Base-by-base conservation (phyloP, 176 grass and related monocot genomes). In the Carex cristatella region DNA sequence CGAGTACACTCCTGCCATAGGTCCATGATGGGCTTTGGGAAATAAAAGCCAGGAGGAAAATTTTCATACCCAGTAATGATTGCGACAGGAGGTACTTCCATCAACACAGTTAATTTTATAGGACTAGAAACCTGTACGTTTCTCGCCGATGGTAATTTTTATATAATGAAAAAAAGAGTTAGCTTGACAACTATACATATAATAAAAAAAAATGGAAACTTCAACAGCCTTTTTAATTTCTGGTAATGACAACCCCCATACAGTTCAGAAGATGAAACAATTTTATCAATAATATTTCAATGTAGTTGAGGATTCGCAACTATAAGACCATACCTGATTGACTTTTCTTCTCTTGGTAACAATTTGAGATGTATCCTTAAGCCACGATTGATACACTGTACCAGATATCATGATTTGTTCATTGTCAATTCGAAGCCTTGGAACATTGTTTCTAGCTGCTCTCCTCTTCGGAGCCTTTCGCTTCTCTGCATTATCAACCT, bases 381-480 rank as follows among this genome's bases (percentile, higher is more conserved):
- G 86, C 96, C 96, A 98, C 64, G 85, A 85, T 71, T 95, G 93
- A 56, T 92, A 98, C 63, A 92, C 84, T 72, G 81, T 90, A 86
- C 91, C 90, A 65, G 91, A 81, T 55, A 95, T 87, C 86, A 95
- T 88, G 76, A 86, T 88, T 87, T 95, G 93, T 57, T 67, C 75
- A 7, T 91, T 65, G 69, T 94, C 93, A 67, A 95, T 85, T 2
- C 18, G 53, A 57, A 58, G 53, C 27, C 14, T 58, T 55, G 74
- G 10, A 79, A 35, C 11, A 60, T 54, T 67, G 54, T 79, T 85
- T 81, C 66, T 78, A 15, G 4, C 15, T 61, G 65, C 85, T 92
- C 86, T 95, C 84, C 87, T 89, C 88, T 92, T 93, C 28, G 69
- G 27, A 5, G 38, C 57, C 62, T 84, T 84, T 11, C 28, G 76